Base-by-base conservation (phyloP, 768 basidiomycete genomes). In the Mycena vitilis region DNA sequence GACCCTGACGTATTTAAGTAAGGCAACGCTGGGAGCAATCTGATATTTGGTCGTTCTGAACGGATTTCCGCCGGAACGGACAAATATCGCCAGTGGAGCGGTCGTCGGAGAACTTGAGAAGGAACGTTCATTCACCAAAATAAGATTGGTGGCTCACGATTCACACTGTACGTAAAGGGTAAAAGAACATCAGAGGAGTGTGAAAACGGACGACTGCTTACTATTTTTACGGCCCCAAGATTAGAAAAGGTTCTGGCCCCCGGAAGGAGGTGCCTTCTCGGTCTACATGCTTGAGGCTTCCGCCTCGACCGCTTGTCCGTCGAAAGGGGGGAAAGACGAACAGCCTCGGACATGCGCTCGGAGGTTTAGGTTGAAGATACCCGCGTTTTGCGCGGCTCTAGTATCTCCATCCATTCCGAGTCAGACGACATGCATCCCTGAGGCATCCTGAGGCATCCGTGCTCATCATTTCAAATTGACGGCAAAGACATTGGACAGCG, bases 381-480 rank as follows among this genome's bases (percentile, higher is more conserved):
- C 30, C 37, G 16, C 47, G 15, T 44, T 51, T 65, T 44, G 51
- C 48, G 49, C 40, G 58, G 55, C 44, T 51, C 65, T 58, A 37
- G 42, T 38, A 65, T 22, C 36, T 15, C 30, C 51, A 52, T 65
- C 40, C 20, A 51, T 37, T 20, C 11, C 1, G 18, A 48, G 65
- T 60, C 59, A 60, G 58, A 55, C 53, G 65, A 60, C 65, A 60
- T 30, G 13, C 34, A n/a, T 54, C 20, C n/a, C 40, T 34, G 30
- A 30, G 30, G 30, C 30, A 30, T 2, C 30, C 30, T 30, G 30
- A 30, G 30, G 3, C 30, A 30, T 30, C 30, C 30, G 57, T 55
- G 16, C 48, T 56, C 5, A 60, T 66, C 37, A 60, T 48, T 60
- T 2, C 30, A n/a, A 45, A 37, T 60, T 59, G 3, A 65, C 65